Evolutionary conservation across 371 early-diverging fungal species (phyloP), one percentile per base, ranked within the genome.

Genomic region (Ordospora pajunii): DNA sequence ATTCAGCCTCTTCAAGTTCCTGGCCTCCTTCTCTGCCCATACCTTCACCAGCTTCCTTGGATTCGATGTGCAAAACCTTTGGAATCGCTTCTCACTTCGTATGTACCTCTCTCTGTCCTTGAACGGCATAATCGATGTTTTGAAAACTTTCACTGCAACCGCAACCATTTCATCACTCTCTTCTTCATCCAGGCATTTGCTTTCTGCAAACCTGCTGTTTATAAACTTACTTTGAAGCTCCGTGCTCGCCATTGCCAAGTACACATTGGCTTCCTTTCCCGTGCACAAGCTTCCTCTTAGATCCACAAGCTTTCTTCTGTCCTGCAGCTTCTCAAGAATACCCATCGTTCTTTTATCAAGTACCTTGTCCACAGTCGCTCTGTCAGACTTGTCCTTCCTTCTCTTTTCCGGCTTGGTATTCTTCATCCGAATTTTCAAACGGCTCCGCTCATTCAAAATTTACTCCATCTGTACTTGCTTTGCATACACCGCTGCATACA

Each of bases 1-100:
- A 63, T 90, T 87, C 32, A 98, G 78, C 68, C 94, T 89, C 82
- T 94, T 93, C 80, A 97, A 84, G 82, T 99, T 99, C 73, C 99
- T 88, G 89, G 95, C 93, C 84, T 99, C 97, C 86, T 99, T 99
- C 82, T 99, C 99, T 1, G 97, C 97, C 99, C 99, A 99, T 40
- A 95, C 86, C 86, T 94, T 92, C 73, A 97, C 94, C 91, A 99
- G 93, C 86, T 97, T 97, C 79, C 97, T 87, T 21, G 97, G 94
- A 83, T 99, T 99, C 77, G 89, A 89, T 75, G 87, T 88, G 84
- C 96, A 95, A 27, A 95, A 97, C 78, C 91, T 91, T 46, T 93
- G 87, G 87, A 96, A 99, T 51, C 99, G 88, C 81, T 88, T 92
- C 83, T 99, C 97, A 67, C 96, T 94, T 1, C 91, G 87, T 8